Conservation (phyloP, 192 early-diverging fungal species). For the Coemansia sp. region DNA sequence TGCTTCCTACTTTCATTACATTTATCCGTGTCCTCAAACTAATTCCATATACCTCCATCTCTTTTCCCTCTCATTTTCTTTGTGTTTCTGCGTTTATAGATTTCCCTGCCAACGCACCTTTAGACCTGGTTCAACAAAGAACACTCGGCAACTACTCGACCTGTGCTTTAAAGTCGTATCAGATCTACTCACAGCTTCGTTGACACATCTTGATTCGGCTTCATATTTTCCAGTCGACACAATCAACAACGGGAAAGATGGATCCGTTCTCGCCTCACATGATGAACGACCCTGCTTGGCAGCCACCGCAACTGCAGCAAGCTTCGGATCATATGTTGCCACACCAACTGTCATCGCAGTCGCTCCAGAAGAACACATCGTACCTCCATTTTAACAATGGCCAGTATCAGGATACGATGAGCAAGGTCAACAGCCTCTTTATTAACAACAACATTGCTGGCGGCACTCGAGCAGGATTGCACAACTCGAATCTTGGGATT, state of each 20-base stretch:
- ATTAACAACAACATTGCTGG: constrained; percentile 6
- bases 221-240: not conserved
- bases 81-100: not conserved
- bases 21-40: not conserved
- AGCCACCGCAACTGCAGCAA: constrained; percentile 33
- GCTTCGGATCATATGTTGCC: not conserved
- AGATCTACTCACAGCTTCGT: not conserved
- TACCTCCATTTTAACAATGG: constrained; percentile 1
- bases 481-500: not conserved
- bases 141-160: not conserved
- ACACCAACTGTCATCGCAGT: not conserved
- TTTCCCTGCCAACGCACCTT: not conserved
- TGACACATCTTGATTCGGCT: not conserved
- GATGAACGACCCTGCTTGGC: constrained; percentile 27
- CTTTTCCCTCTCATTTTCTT: not conserved
- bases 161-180: not conserved
- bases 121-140: not conserved
- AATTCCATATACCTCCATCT: not conserved
- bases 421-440: constrained; percentile 7
- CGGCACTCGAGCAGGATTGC: not conserved
- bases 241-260: constrained; percentile 17
- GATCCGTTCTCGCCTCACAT: constrained; percentile 36
- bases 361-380: not conserved
- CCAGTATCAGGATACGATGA: constrained; percentile 5
- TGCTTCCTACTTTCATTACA: constrained; percentile 4